phyloP scores from a whole-genome alignment of 176 grass and related monocot species.

The Stipa capillata region DNA sequence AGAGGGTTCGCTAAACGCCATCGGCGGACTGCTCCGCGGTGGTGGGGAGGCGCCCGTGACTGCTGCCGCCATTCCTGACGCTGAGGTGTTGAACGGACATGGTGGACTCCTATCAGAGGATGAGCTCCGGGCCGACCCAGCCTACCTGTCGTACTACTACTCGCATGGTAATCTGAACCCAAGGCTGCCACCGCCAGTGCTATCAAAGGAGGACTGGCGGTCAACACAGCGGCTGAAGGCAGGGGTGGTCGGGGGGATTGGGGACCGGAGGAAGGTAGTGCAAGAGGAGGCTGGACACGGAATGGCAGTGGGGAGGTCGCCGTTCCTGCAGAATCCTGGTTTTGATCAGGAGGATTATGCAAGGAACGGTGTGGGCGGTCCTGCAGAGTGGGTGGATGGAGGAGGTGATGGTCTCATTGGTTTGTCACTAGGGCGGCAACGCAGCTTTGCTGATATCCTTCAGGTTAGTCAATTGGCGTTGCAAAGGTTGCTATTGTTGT shows the following conservation, averaged over 20 bases:
- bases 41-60: conserved; percentile 6
- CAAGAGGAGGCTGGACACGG: conserved; percentile 34
- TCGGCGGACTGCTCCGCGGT: conserved; percentile 34
- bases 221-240: conserved; percentile 72
- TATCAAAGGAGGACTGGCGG: conserved; percentile 92
- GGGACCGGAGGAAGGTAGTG: conserved; percentile 49
- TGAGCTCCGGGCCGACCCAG: conserved; percentile 66
- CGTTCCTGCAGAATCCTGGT: conserved; percentile 45
- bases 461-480: conserved; percentile 51
- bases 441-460: conserved; percentile 78
- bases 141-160: conserved; percentile 84
- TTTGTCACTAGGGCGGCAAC: conserved; percentile 59
- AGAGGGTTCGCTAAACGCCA: conserved; percentile 71
- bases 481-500: neutral
- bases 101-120: conserved; percentile 54
- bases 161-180: conserved; percentile 92
- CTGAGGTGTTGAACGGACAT: conserved; percentile 29
- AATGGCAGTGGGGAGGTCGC: conserved; percentile 17
- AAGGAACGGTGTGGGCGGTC: conserved; percentile 25
- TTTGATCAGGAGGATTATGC: conserved; percentile 34
- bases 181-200: conserved; percentile 66
- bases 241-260: conserved; percentile 57
- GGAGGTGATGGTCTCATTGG: conserved; percentile 65
- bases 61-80: conserved; percentile 29
- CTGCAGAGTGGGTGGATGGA: conserved; percentile 53